Evolutionary conservation across 768 basidiomycete species (phyloP).

Genomic region (Lactarius hatsudake): DNA sequence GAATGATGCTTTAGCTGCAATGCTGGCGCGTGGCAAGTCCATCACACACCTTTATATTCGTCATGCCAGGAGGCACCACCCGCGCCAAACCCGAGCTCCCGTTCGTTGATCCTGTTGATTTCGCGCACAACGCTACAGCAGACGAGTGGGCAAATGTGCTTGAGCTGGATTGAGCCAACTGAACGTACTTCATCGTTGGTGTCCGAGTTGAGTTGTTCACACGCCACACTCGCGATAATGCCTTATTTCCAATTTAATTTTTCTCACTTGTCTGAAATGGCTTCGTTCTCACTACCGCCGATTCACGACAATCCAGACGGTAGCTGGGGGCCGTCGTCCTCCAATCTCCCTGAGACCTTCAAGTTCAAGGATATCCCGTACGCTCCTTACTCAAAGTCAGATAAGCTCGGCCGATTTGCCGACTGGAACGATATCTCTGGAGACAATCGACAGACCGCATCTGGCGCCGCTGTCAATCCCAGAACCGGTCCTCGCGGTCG

Average conservation of each 20-base stretch:
- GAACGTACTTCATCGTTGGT: conserved; percentile 66
- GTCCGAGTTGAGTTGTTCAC: conserved; percentile 8
- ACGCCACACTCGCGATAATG: conserved; percentile 22
- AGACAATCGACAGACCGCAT: conserved; percentile 57
- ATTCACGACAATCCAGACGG: conserved; percentile 93
- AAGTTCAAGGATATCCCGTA: conserved; percentile 99
- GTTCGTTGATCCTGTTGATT: conserved; percentile 90
- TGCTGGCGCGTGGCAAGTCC: neutral
- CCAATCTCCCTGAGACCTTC: conserved; percentile 84
- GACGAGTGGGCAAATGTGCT: conserved; percentile 21
- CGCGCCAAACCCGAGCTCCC: conserved; percentile 76
- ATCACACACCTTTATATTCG: conserved; percentile 74
- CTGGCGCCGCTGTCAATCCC: conserved; percentile 43
- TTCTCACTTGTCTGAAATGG: conserved; percentile 40
- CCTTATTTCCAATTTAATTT: conserved; percentile 9
- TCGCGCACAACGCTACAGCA: conserved; percentile 78
- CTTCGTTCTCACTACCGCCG: conserved; percentile 80
- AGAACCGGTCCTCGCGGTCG: conserved; percentile 53
- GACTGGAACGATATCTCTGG: conserved; percentile 89
- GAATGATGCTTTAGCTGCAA: conserved; percentile 3
- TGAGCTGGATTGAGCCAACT: neutral
- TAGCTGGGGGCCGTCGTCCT: conserved; percentile 86
- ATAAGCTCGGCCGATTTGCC: conserved; percentile 95
- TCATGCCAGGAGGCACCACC: conserved; percentile 88
- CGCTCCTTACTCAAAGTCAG: conserved; percentile 97